Percentiles rank a stretch among this genome's conserved stretches.
Evolutionary conservation across 768 basidiomycete genomes (phyloP).

Genomic region (Ramaria sp.): DNA sequence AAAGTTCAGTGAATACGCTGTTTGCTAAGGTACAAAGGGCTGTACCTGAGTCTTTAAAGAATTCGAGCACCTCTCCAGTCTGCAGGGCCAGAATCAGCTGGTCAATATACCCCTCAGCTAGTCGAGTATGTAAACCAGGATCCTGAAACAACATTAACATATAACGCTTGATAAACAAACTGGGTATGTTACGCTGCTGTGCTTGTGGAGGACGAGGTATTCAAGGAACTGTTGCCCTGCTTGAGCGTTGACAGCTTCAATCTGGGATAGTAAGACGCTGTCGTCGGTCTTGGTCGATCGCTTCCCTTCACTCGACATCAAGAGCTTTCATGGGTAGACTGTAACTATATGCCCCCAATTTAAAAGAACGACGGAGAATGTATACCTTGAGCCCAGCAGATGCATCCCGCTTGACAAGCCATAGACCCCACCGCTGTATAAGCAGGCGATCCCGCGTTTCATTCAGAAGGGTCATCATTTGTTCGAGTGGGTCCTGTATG

Average conservation of each 20-base stretch:
- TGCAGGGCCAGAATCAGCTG: slow-evolving; percentile 40
- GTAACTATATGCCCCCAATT: slow-evolving; percentile 1
- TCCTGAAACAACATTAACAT: slow-evolving; percentile 28
- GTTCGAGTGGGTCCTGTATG: slow-evolving; percentile 49
- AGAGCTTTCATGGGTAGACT: slow-evolving; percentile 32
- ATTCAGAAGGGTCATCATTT: slow-evolving; percentile 47
- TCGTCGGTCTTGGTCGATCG: slow-evolving; percentile 56
- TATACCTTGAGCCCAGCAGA: slow-evolving; percentile 63
- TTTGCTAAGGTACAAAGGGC: neutral
- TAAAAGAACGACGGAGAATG: neutral
- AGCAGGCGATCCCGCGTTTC: slow-evolving; percentile 49
- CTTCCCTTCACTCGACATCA: slow-evolving; percentile 48
- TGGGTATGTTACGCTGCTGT: slow-evolving; percentile 38
- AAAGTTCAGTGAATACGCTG: neutral
- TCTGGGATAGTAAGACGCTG: slow-evolving; percentile 40
- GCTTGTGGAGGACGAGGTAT: slow-evolving; percentile 63
- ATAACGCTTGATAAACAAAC: neutral
- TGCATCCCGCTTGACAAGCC: slow-evolving; percentile 62
- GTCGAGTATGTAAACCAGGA: slow-evolving; percentile 50
- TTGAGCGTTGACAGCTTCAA: slow-evolving; percentile 42
- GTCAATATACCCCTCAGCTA: slow-evolving; percentile 47
- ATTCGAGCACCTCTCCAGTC: slow-evolving; percentile 18
- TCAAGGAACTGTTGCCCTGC: slow-evolving; percentile 71
- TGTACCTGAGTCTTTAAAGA: slow-evolving; percentile 5
- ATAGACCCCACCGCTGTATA: slow-evolving; percentile 67